Conservation (phyloP, 441 rosid genomes). For the Croton setiger region DNA sequence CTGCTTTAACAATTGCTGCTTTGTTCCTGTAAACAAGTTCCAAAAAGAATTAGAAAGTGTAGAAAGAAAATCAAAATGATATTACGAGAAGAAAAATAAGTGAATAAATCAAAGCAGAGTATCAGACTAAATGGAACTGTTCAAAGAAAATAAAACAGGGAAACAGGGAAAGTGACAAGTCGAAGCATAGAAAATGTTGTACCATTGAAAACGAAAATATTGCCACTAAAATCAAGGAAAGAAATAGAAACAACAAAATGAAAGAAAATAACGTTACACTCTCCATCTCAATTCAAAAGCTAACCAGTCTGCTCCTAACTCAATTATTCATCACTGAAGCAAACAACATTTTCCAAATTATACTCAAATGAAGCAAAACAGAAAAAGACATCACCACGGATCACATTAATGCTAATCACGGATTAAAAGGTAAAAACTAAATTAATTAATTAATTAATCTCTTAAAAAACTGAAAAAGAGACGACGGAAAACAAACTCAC, state of each 20-base stretch:
- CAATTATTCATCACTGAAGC: constrained; percentile 12
- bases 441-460: too few relatives aligned
- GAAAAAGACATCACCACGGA: constrained; percentile 8
- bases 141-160: constrained; percentile 16
- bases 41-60: neutral
- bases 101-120: neutral
- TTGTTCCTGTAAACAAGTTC: constrained; percentile 56
- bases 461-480: neutral
- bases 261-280: constrained; percentile 23
- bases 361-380: neutral
- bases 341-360: constrained; percentile 1
- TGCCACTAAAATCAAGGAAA: neutral
- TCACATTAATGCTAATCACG: neutral
- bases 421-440: too few relatives aligned
- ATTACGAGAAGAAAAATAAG: neutral
- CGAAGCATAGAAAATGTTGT: constrained; percentile 9
- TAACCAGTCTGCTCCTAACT: neutral
- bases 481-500: constrained; percentile 52
- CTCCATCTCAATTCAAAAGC: constrained; percentile 21
- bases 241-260: constrained; percentile 15
- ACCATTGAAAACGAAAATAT: neutral
- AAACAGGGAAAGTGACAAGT: constrained; percentile 40
- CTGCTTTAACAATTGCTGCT: constrained; percentile 96
- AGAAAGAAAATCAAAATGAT: neutral
- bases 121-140: constrained; percentile 12